Evolutionary conservation across 352 stramenopile species (phyloP), one percentile per base, ranked within the genome.

Genomic region (Thraustochytrium striatum): DNA sequence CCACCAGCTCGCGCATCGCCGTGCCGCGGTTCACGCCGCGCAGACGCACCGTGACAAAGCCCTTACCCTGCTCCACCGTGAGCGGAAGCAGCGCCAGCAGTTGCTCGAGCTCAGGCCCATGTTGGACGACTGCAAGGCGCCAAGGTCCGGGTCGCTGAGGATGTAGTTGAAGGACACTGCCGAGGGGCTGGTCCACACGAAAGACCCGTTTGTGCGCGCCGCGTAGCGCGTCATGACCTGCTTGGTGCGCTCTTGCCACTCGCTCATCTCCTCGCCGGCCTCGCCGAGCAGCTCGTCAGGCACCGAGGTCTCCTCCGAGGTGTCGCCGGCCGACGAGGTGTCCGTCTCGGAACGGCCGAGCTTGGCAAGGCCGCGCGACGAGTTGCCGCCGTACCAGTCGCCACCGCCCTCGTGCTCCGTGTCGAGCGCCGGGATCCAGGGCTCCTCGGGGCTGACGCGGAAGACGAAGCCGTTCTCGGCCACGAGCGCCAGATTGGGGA

Each of bases 381-480:
- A 75, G 25, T 72, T 70, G 50, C 65, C 70, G 19, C 70, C 70
- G 47, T 80, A 80, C 70, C 70, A 80, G 41, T 80, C 70, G n/a
- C 70, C 70, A 21, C 70, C 70, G 36, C 38, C 55, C 7, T 9
- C 43, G 16, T 30, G 36, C 41, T 69, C 55, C 19, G 47, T 47
- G 57, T 80, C 70, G 39, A 72, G 13, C 9, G 58, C 58, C 9
- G 41, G 5, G 3, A 72, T 57, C 70, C 70, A 80, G 38, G 30
- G 38, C 39, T 32, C 53, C 1, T 35, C 58, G 35, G 70, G 70
- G 38, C 52, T 28, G 5, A 47, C 55, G 30, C 70, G 52, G 61
- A 99, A 98, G 84, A 98, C 93, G 87, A 98, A 99, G 9, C 97
- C 97, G 85, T 99, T 95, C 84, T 99, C 97, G 28, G 95, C 95